Conservation (phyloP, 495 filamentous ascomycete genomes). For the Podospora pseudoanserina region DNA sequence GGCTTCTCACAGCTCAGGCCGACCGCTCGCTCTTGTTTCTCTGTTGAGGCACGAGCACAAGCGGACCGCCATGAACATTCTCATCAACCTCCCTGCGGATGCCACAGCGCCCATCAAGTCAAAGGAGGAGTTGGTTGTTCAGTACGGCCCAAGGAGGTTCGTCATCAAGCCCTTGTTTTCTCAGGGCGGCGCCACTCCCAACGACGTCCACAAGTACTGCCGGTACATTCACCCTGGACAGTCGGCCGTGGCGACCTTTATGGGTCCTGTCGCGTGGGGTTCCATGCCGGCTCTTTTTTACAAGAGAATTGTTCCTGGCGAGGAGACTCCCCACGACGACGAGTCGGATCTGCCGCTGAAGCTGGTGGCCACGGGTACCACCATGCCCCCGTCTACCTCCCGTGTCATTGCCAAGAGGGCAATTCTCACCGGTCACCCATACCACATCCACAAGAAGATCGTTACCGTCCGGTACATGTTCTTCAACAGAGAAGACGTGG, state of each 20-base stretch:
- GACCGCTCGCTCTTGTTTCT: slow-evolving; percentile 70
- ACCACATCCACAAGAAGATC: slow-evolving; percentile 95
- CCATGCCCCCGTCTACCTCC: slow-evolving; percentile 68
- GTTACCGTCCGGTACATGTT: slow-evolving; percentile 99
- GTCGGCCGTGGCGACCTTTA: slow-evolving; percentile 86
- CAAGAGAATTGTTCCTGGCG: slow-evolving; percentile 46
- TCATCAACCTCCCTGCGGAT: slow-evolving; percentile 73
- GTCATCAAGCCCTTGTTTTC: slow-evolving; percentile 89
- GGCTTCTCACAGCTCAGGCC: slow-evolving; percentile 48
- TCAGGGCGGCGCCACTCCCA: slow-evolving; percentile 74
- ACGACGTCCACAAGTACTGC: slow-evolving; percentile 95
- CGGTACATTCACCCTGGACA: slow-evolving; percentile 88
- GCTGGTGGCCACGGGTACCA: slow-evolving; percentile 81
- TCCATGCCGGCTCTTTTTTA: slow-evolving; percentile 85
- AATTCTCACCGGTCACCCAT: slow-evolving; percentile 92
- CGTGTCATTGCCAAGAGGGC: slow-evolving; percentile 91
- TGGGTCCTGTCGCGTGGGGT: slow-evolving; percentile 89
- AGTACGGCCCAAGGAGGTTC: slow-evolving; percentile 81
- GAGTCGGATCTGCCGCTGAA: slow-evolving; percentile 45
- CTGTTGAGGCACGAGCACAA: slow-evolving; percentile 94
- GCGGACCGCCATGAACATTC: slow-evolving; percentile 78
- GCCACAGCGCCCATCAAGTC: slow-evolving; percentile 70
- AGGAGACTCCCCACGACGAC: slow-evolving; percentile 24
- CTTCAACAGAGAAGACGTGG: slow-evolving; percentile 91
- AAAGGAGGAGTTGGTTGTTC: slow-evolving; percentile 85